Conservation (phyloP, 2,329 filamentous ascomycete genomes). For the Akanthomyces uredinophilus region DNA sequence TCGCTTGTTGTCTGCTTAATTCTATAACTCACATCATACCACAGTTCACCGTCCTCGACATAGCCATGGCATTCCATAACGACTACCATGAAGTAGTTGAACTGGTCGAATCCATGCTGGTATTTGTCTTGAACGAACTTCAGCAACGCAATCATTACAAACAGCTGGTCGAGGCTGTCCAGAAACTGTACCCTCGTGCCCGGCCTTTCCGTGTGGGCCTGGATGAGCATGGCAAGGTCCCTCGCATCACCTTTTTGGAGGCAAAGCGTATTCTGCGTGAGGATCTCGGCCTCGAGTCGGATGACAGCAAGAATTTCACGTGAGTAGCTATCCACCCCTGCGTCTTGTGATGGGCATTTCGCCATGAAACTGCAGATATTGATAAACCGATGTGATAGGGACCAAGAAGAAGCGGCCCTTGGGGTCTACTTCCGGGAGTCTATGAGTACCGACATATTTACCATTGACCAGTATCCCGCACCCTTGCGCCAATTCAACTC, state of each 20-base stretch:
- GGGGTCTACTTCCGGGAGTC: neutral
- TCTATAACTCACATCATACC: neutral
- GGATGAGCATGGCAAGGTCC: neutral
- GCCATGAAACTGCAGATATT: neutral
- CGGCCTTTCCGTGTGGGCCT: neutral
- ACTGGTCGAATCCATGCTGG: neutral
- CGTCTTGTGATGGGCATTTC: neutral
- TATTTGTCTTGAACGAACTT: neutral
- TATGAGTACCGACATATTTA: neutral
- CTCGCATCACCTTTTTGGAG: neutral
- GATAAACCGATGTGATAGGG: neutral
- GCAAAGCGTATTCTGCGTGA: slow-evolving; percentile 1
- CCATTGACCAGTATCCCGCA: slow-evolving; percentile 3
- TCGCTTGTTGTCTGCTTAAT: neutral
- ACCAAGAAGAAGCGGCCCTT: neutral
- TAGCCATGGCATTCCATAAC: neutral
- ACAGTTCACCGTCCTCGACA: neutral
- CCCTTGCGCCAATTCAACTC: slow-evolving; percentile 3
- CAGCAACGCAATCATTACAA: neutral
- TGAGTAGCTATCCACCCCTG: neutral
- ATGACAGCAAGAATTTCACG: neutral
- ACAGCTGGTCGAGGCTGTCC: neutral
- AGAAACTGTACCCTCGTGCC: neutral
- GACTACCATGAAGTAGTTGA: slow-evolving; percentile 5
- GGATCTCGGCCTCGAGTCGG: neutral